These are phyloP conservation scores for Termitomyces sp. DNA, from an alignment of 768 basidiomycete genomes.

Conservation along the genomic window DNA sequence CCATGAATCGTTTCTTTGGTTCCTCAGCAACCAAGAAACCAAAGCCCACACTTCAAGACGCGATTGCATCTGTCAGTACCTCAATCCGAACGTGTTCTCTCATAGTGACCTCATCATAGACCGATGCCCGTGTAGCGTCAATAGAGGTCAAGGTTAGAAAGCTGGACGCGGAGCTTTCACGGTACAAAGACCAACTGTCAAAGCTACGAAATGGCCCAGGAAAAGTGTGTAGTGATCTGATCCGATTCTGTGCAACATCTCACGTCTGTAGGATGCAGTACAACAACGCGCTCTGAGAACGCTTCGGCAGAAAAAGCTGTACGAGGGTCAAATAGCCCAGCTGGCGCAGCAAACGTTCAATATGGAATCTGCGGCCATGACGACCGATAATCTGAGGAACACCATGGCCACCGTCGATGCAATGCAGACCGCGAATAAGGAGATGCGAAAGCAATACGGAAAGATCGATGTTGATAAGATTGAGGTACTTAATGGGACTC, in stretches of 20 bases:
- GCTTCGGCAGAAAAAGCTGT: constrained; percentile 94
- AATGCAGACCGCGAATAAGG: constrained; percentile 95
- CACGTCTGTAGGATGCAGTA: constrained; percentile 65
- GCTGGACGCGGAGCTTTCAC: constrained; percentile 85
- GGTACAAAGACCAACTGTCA: constrained; percentile 95
- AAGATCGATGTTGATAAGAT: constrained; percentile 98
- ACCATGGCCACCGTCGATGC: constrained; percentile 99
- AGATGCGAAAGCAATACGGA: constrained; percentile 94
- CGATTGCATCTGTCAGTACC: constrained; percentile 76
- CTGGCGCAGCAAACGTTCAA: constrained; percentile 95
- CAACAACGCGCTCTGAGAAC: constrained; percentile 92
- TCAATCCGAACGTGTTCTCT: constrained; percentile 3
- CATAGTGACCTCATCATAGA: constrained; percentile 42
- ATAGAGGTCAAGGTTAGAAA: constrained; percentile 98
- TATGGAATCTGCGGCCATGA: constrained; percentile 94
- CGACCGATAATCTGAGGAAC: constrained; percentile 97
- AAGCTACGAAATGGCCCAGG: constrained; percentile 93
- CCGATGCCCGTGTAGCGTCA: constrained; percentile 79
- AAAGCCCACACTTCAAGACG: constrained; percentile 84
- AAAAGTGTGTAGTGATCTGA: constrained; percentile 55
- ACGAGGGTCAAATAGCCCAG: constrained; percentile 88
- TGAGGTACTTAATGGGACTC: constrained; percentile 64
- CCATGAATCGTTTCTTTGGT: constrained; percentile 84
- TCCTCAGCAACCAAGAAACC: constrained; percentile 74
- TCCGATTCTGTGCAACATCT: background rate